Evolutionary conservation across 169 alveolate species (phyloP).

Genomic region (Pseudocohnilembus persalinus): DNA sequence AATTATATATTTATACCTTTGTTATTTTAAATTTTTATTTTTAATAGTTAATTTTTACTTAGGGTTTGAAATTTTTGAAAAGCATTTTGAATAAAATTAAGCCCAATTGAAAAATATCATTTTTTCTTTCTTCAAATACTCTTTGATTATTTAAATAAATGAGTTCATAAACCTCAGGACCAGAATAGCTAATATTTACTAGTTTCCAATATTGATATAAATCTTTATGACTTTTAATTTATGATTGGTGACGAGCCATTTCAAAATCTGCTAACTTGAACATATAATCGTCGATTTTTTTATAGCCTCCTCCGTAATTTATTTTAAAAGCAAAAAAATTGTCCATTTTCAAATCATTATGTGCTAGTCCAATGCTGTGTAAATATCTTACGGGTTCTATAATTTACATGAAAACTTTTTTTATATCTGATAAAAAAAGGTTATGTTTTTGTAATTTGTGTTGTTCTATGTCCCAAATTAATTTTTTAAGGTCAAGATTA

Average conservation of each 20-base stretch:
- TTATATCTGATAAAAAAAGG: not conserved
- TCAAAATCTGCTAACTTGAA: not conserved
- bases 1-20: too few relatives aligned
- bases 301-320: not conserved
- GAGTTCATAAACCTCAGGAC: not conserved
- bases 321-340: not conserved
- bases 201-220: not conserved
- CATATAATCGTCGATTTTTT: not conserved
- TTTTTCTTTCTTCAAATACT: not conserved
- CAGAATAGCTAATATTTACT: not conserved
- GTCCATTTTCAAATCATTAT: not conserved
- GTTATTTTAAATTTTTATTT: too few relatives aligned
- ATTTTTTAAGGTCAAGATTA: not conserved
- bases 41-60: too few relatives aligned
- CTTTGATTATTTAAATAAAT: too few relatives aligned
- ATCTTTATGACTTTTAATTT: not conserved
- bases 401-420: not conserved
- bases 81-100: not conserved
- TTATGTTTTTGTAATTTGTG: not conserved
- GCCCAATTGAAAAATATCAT: not conserved
- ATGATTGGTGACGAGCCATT: not conserved
- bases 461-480: not conserved
- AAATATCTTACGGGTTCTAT: not conserved
- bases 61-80: not conserved
- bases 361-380: not conserved